A percentile compares a stretch with the other conserved stretches of the same genome.
Conservation (phyloP, 192 early-diverging fungal species). For the Rhizophagus clarus region DNA sequence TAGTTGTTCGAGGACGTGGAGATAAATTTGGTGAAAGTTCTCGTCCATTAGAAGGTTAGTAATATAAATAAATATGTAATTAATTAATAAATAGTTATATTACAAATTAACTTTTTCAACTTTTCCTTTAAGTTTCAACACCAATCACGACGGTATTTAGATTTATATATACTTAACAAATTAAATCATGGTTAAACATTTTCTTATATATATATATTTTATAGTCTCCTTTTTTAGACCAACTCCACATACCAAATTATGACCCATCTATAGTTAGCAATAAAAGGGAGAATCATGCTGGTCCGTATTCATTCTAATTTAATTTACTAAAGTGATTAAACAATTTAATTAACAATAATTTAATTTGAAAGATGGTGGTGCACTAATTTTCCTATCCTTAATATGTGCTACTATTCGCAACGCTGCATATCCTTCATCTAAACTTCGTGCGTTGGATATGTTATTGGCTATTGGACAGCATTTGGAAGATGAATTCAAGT, state of each 20-base stretch:
- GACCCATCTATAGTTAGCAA: conserved; percentile 16
- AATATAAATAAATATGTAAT: neutral
- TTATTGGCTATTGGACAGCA: conserved; percentile 66
- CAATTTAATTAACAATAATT: neutral
- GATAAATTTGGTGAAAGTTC: conserved; percentile 30
- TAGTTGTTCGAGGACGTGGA: neutral
- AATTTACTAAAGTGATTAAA: neutral
- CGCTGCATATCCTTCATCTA: conserved; percentile 67
- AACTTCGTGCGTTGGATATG: conserved; percentile 73
- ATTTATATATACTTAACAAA: neutral
- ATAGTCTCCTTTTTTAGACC: conserved; percentile 14
- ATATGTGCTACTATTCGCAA: conserved; percentile 75
- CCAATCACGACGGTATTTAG: neutral
- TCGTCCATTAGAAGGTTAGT: neutral
- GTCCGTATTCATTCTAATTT: neutral
- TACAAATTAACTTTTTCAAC: neutral
- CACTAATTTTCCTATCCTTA: conserved; percentile 66
- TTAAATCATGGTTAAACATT: neutral
- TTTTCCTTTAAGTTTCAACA: neutral
- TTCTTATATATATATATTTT: neutral
- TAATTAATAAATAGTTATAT: too few species aligned
- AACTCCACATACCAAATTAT: conserved; percentile 37
- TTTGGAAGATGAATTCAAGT: conserved; percentile 68
- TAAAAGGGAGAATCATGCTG: conserved; percentile 16
- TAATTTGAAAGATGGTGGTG: conserved; percentile 58